Percentiles rank a stretch among this genome's conserved stretches.
Conservation (phyloP, 2,329 filamentous ascomycete genomes). For the Aschersonia sp. region DNA sequence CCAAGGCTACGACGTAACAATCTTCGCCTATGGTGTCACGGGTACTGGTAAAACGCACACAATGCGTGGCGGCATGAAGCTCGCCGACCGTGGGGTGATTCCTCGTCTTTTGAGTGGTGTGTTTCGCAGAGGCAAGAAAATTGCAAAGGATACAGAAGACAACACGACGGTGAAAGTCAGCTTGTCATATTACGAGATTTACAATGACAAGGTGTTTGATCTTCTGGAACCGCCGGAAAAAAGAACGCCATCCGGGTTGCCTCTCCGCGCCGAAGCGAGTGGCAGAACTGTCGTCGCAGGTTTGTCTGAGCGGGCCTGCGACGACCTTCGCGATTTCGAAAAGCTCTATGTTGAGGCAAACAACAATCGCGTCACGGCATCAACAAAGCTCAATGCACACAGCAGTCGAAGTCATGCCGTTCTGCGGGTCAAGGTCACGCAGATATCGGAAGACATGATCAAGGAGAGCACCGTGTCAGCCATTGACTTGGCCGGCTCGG, state of each 20-base stretch:
- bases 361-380: constrained; percentile 74
- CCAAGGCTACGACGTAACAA: constrained; percentile 71
- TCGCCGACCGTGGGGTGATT: constrained; percentile 78
- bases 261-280: constrained; percentile 71
- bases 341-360: constrained; percentile 82
- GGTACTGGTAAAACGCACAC: constrained; percentile 93
- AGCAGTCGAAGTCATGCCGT: constrained; percentile 85
- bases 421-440: constrained; percentile 74
- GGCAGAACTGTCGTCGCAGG: constrained; percentile 81
- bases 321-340: constrained; percentile 81
- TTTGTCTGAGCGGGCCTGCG: constrained; percentile 67
- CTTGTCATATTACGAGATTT: constrained; percentile 91
- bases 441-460: constrained; percentile 53
- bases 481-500: constrained; percentile 89
- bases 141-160: constrained; percentile 62
- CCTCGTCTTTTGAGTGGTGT: constrained; percentile 73
- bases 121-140: constrained; percentile 73
- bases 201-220: constrained; percentile 91
- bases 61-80: constrained; percentile 79
- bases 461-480: constrained; percentile 76
- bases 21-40: constrained; percentile 88
- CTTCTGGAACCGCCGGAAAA: constrained; percentile 80
- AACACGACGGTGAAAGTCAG: constrained; percentile 57
- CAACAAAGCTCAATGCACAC: constrained; percentile 85
- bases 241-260: constrained; percentile 65